A percentile compares a stretch with the other conserved stretches of the same genome.
Conservation (phyloP, 306 rosid species). For the Leucaena leucocephala region DNA sequence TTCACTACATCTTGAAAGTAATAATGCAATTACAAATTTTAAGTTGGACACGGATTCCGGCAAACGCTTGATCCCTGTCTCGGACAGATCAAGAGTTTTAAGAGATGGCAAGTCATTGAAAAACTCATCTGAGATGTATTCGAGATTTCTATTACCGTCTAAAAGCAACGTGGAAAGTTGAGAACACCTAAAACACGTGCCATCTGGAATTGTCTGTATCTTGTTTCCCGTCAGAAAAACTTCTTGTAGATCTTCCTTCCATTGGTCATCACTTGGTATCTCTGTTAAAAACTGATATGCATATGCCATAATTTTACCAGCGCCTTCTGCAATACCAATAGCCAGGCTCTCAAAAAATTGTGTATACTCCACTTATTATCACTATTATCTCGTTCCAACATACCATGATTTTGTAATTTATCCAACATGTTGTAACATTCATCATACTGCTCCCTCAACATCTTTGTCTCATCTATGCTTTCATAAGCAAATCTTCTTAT, state of each 20-base stretch:
- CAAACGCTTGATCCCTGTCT: neutral
- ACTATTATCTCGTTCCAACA: neutral
- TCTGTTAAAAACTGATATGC: neutral
- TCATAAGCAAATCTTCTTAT: neutral
- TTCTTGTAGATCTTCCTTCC: neutral
- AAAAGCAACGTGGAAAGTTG: neutral
- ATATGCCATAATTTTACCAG: neutral
- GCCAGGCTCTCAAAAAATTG: neutral
- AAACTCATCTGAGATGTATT: neutral
- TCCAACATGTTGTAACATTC: neutral
- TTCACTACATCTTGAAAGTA: neutral
- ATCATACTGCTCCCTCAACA: neutral
- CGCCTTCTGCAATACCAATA: neutral
- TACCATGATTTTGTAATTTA: neutral
- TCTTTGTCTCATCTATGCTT: neutral
- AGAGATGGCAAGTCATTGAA: neutral
- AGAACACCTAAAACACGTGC: neutral
- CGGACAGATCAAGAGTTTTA: neutral
- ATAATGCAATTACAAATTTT: neutral
- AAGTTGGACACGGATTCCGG: neutral
- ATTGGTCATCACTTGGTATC: neutral
- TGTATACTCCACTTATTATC: neutral
- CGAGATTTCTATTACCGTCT: neutral
- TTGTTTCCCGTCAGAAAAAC: neutral
- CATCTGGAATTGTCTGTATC: neutral